Evolutionary conservation across 2,329 filamentous ascomycete genomes (phyloP).

Genomic region (Pseudocercospora vitis): DNA sequence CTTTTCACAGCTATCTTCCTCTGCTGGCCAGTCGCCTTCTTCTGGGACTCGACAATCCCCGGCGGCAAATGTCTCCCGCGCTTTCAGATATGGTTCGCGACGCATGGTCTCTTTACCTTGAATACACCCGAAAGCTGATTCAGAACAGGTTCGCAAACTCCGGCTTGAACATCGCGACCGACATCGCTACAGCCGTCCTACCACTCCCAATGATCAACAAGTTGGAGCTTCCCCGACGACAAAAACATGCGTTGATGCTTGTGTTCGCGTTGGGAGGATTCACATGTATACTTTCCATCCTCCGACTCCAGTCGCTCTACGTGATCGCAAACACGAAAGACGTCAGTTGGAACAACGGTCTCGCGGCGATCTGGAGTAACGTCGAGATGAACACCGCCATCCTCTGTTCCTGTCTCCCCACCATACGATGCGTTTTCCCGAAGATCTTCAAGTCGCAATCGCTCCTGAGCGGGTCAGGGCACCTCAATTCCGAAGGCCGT

Average conservation of each 20-base stretch:
- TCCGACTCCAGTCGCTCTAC: conserved; percentile 35
- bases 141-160: conserved; percentile 38
- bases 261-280: conserved; percentile 40
- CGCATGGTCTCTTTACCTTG: neutral
- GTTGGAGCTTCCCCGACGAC: conserved; percentile 37
- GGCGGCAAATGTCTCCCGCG: conserved; percentile 43
- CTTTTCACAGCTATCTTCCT: conserved; percentile 43
- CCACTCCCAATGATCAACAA: conserved; percentile 38
- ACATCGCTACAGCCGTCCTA: conserved; percentile 38
- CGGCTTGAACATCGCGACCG: conserved; percentile 40
- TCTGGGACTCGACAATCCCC: conserved; percentile 41
- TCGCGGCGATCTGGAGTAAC: conserved; percentile 39
- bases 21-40: conserved; percentile 45
- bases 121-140: conserved; percentile 1
- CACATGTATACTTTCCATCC: conserved; percentile 37
- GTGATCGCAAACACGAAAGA: conserved; percentile 29
- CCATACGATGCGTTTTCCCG: conserved; percentile 41
- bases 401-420: conserved; percentile 40
- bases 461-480: conserved; percentile 2
- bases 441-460: conserved; percentile 31
- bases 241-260: conserved; percentile 38
- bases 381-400: conserved; percentile 41
- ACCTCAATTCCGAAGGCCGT: neutral
- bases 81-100: conserved; percentile 46
- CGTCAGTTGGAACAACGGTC: conserved; percentile 35